phyloP scores from a whole-genome alignment of 73 alveolate genomes.

The Urostyla sp. region DNA sequence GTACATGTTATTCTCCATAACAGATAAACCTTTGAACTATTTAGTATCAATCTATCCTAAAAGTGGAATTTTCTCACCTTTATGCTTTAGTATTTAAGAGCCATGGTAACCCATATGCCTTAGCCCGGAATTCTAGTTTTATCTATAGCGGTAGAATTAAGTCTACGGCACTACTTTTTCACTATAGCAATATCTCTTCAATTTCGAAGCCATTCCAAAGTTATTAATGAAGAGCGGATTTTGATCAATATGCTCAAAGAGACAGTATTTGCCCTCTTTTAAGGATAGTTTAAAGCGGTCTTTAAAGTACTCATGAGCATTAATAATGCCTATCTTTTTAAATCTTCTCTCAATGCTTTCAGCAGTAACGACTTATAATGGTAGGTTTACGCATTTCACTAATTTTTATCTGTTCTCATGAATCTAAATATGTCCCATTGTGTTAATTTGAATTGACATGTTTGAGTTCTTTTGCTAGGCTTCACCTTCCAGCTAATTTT shows the following conservation, averaged over 20 bases:
- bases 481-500: neutral
- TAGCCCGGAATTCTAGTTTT: slow-evolving; percentile 60
- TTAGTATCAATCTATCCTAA: slow-evolving; percentile 86
- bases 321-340: slow-evolving; percentile 82
- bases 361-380: neutral
- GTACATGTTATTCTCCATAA: slow-evolving; percentile 91
- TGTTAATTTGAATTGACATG: neutral
- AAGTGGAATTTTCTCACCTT: slow-evolving; percentile 83
- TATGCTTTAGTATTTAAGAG: slow-evolving; percentile 72
- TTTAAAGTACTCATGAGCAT: slow-evolving; percentile 88
- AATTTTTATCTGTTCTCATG: neutral
- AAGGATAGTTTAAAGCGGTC: slow-evolving; percentile 84
- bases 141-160: slow-evolving; percentile 64
- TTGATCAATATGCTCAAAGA: slow-evolving; percentile 92
- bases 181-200: slow-evolving; percentile 80
- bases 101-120: slow-evolving; percentile 92
- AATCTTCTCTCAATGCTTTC: slow-evolving; percentile 25
- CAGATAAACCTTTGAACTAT: slow-evolving; percentile 74
- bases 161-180: slow-evolving; percentile 68
- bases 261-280: slow-evolving; percentile 84
- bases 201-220: slow-evolving; percentile 91
- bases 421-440: neutral
- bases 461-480: neutral
- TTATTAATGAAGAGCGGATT: slow-evolving; percentile 87
- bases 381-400: slow-evolving; percentile 6